These are phyloP conservation scores for Corylus avellana DNA, from an alignment of 306 rosid genomes.

Conservation along the genomic window DNA sequence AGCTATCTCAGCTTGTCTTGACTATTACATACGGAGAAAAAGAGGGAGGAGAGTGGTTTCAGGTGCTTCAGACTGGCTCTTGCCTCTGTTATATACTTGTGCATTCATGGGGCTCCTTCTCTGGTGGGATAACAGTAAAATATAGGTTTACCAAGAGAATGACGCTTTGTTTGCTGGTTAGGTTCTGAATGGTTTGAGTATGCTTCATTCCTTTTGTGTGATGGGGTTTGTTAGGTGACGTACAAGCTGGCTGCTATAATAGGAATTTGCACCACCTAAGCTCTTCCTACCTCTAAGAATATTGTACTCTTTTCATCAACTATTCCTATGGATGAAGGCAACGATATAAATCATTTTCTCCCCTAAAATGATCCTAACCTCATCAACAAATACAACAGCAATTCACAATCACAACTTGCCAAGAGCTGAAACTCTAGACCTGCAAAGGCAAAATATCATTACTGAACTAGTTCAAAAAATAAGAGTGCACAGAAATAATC, in stretches of 20 bases:
- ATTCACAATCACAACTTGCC: neutral
- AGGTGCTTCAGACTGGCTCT: conserved; percentile 18
- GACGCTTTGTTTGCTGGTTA: conserved; percentile 21
- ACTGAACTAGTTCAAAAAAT: neutral
- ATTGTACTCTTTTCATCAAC: neutral
- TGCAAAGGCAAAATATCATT: neutral
- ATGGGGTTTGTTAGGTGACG: conserved; percentile 52
- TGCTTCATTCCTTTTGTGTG: conserved; percentile 57
- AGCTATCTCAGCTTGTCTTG: neutral
- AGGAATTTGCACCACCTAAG: conserved; percentile 27
- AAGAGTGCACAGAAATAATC: neutral
- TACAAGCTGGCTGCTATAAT: conserved; percentile 13
- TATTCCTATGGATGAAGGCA: no score
- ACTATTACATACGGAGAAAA: conserved; percentile 16
- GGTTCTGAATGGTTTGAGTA: conserved; percentile 34
- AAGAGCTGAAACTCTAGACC: neutral
- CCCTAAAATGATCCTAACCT: neutral
- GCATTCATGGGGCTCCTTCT: conserved; percentile 22
- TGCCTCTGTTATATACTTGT: conserved; percentile 40
- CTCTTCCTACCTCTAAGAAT: conserved; percentile 29
- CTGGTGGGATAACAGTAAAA: conserved; percentile 16
- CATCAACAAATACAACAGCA: neutral
- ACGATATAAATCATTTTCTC: neutral
- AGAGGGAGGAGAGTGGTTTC: conserved; percentile 23
- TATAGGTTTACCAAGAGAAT: conserved; percentile 46